Base-by-base conservation (phyloP, 495 filamentous ascomycete species). In the Bathelium albidoporum region DNA sequence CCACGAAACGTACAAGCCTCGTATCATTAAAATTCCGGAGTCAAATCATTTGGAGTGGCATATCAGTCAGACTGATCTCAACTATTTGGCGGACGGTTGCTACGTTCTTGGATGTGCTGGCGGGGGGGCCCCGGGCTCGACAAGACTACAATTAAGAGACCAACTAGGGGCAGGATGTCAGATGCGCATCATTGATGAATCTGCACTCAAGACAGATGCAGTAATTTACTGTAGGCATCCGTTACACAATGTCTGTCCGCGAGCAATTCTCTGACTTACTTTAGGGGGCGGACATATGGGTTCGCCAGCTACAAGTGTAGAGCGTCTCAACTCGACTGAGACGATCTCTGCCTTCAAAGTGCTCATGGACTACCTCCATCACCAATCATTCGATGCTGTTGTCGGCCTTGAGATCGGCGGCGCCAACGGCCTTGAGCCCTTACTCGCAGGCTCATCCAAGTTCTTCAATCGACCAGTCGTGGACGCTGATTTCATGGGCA, bases 61-160 rank as follows among this genome's bases (percentile, higher is more conserved):
- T 72, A 62, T 85, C 62, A 74, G 73, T 41, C 75, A 82, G 52
- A 81, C 79, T 0, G 84, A 87, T 70, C 74, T 86, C 4, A 44
- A 70, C 14, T 87, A 80, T 73, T 81, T 87, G 24, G 73, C 80
- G 1, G 78, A 76, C 26, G 85, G 85, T 1, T 83, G 82, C 66
- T 82, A 83, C 63, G 80, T 87, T 61, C 79, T 87, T 16, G 85
- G 84, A 4, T 82, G 80, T 0, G 85, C 83, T 9, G 84, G 84
- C 0, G 84, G 84, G 14, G 80, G 81, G 3, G 78, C 73, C 11
- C 80, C 80, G 11, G 81, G 80, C 58, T 67, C 76, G 5, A 64
- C 52, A 20, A 26, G 65, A 16, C 52, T 67, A 2, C 69, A 74
- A 11, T 73, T 81, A 12, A 72, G 77, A 0, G 70, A 77, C n/a